Evolutionary conservation across 1,284 basidiomycete species (phyloP), one percentile per base, ranked within the genome.

Genomic region (Ustilago cynodontis): DNA sequence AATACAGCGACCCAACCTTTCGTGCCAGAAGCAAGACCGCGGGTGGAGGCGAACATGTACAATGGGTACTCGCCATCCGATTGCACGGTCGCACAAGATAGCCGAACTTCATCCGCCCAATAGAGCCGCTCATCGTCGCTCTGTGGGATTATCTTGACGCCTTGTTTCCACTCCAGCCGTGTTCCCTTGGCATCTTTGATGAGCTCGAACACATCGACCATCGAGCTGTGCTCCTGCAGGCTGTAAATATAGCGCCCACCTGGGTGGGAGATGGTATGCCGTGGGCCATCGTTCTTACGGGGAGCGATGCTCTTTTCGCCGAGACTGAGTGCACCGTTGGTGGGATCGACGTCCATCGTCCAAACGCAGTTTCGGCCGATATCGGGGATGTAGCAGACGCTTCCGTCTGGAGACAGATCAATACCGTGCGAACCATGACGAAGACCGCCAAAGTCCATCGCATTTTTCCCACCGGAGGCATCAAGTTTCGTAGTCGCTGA

Each of bases 361-460:
- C 86, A 87, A 52, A 87, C 71, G 49, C 85, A 86, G 75, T 87
- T 87, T 14, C 87, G 82, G 2, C 87, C 87, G 47, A 86, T 87
- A 65, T 51, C 43, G 20, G 45, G 65, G 1, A 61, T 59, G 9
- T 54, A 66, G 57, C 56, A 60, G 35, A 73, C 26, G 24, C 28
- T 62, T 14, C 59, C 69, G 35, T 70, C 63, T 4, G 71, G 65
- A 29, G 64, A 69, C 10, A 73, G 59, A 35, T 71, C 65, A 39
- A 71, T 70, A 11, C 62, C 53, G 41, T 66, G 62, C 18, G 59
- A 61, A 14, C 78, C 78, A 37, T 79, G 73, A 53, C 78, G 74
- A 35, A 79, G 63, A 28, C 78, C 78, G 22, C 78, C 78, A 51
- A 80, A 78, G 62, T 75, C 78, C 71, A 75, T 69, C 8, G 69